Conservation (phyloP, 768 basidiomycete genomes). For the Nidularia sp. region DNA sequence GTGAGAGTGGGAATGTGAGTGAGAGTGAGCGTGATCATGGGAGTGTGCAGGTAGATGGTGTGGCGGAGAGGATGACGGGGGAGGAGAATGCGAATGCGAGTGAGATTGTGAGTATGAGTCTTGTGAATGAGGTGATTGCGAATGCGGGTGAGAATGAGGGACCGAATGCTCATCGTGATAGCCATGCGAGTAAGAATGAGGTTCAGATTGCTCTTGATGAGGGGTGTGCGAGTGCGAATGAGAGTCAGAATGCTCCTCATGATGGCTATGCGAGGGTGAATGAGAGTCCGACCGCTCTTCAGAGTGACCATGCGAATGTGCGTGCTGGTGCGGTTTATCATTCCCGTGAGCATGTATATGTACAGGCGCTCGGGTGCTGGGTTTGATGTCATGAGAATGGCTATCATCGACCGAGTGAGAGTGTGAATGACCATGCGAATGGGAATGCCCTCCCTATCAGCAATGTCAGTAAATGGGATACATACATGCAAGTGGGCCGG, state of each 20-base stretch:
- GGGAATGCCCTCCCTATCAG: slow-evolving; percentile 54
- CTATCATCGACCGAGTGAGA: slow-evolving; percentile 16
- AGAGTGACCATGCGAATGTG: slow-evolving; percentile 9
- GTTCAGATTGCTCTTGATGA: slow-evolving; percentile 2
- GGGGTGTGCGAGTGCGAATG: slow-evolving; percentile 20
- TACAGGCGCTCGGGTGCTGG: slow-evolving; percentile 19
- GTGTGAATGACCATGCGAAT: slow-evolving; percentile 39
- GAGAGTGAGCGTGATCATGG: slow-evolving; percentile 16
- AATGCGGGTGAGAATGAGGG: slow-evolving; percentile 25
- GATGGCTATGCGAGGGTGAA: background rate
- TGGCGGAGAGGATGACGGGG: background rate
- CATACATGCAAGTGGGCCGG: slow-evolving; percentile 1
- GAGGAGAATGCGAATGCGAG: slow-evolving; percentile 18
- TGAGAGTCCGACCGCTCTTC: background rate
- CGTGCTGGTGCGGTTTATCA: slow-evolving; percentile 19
- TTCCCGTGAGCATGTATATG: slow-evolving; percentile 10
- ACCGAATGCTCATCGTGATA: slow-evolving; percentile 3
- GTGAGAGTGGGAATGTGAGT: slow-evolving; percentile 23
- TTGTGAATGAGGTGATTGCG: slow-evolving; percentile 10
- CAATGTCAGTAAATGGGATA: background rate
- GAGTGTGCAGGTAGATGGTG: slow-evolving; percentile 2
- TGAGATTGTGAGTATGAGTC: slow-evolving; percentile 12
- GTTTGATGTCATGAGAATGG: slow-evolving; percentile 24
- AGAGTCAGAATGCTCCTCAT: background rate
- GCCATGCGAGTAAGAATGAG: slow-evolving; percentile 21